Conservation (phyloP, 306 rosid species). For the Astragalus membranaceus region DNA sequence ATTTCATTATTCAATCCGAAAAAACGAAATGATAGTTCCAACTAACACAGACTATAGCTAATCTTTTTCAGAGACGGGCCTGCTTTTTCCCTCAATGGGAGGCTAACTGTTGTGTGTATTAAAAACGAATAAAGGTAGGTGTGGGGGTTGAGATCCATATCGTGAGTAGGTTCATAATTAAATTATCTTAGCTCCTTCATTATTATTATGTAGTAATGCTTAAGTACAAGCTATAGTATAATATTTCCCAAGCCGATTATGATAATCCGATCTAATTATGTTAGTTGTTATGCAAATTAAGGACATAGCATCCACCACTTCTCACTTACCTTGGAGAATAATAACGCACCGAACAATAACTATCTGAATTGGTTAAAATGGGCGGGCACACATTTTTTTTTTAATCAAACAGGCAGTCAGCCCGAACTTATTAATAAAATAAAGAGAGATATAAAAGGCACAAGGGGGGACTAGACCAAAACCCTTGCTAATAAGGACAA, state of each 20-base stretch:
- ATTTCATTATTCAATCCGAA: background rate
- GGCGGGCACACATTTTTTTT: too few relatives aligned
- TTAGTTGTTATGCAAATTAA: constrained; percentile 9
- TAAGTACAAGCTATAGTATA: background rate
- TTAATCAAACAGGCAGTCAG: too few relatives aligned
- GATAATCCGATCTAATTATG: background rate
- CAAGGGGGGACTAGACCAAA: too few relatives aligned
- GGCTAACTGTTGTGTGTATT: background rate
- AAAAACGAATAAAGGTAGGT: constrained; percentile 25
- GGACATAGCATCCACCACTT: background rate
- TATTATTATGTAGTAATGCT: background rate
- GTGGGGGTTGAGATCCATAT: constrained; percentile 24
- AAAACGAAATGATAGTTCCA: constrained; percentile 1
- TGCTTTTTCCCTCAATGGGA: background rate
- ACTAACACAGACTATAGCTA: constrained; percentile 12
- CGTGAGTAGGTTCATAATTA: constrained; percentile 28
- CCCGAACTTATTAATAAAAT: too few relatives aligned
- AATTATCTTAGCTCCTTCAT: constrained; percentile 17
- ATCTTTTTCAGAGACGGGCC: too few relatives aligned
- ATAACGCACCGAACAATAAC: background rate
- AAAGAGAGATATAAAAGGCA: too few relatives aligned
- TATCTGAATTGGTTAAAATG: too few relatives aligned
- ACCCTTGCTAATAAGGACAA: too few relatives aligned
- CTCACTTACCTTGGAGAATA: background rate
- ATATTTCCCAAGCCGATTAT: background rate